A percentile compares a stretch with the other conserved stretches of the same genome.
Evolutionary conservation across 352 stramenopile genomes (phyloP).

Genomic region (Pythium brassicae): DNA sequence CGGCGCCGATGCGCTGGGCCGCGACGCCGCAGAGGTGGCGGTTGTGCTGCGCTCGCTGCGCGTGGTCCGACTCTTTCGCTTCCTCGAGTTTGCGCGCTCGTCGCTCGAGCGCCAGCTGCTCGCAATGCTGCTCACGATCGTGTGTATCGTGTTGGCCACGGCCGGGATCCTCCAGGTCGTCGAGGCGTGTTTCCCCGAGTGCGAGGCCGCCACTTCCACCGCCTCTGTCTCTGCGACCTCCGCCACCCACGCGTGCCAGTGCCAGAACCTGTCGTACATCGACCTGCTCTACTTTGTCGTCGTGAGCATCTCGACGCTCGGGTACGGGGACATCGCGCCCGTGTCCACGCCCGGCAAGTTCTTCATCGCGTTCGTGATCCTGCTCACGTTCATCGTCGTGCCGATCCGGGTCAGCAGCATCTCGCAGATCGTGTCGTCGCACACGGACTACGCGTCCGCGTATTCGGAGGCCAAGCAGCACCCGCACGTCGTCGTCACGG

Average conservation of each 20-base stretch:
- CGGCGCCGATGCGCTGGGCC: not conserved
- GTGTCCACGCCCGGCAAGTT: slow-evolving; percentile 66
- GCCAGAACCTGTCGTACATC: slow-evolving; percentile 60
- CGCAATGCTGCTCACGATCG: slow-evolving; percentile 56
- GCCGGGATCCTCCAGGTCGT: slow-evolving; percentile 63
- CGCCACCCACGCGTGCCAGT: slow-evolving; percentile 29
- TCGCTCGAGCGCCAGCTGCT: slow-evolving; percentile 66
- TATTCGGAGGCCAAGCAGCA: slow-evolving; percentile 71
- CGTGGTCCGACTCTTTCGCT: slow-evolving; percentile 65
- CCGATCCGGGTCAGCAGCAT: slow-evolving; percentile 78
- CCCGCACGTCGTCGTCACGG: slow-evolving; percentile 70
- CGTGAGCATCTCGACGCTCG: slow-evolving; percentile 83
- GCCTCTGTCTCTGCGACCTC: too few relatives aligned
- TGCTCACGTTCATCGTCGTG: slow-evolving; percentile 81
- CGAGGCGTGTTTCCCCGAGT: slow-evolving; percentile 40
- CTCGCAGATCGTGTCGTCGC: slow-evolving; percentile 69
- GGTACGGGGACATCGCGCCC: slow-evolving; percentile 77
- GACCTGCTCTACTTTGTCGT: slow-evolving; percentile 82
- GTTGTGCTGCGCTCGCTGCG: slow-evolving; percentile 51
- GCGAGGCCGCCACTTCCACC: too few relatives aligned
- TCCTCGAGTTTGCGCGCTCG: slow-evolving; percentile 70
- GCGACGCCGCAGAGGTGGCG: slow-evolving; percentile 16
- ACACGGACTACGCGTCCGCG: slow-evolving; percentile 73
- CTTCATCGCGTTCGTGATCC: slow-evolving; percentile 75
- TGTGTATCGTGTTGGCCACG: slow-evolving; percentile 68